Evolutionary conservation across 345 rosid species (phyloP).

Genomic region (Noccaea bulbosa): DNA sequence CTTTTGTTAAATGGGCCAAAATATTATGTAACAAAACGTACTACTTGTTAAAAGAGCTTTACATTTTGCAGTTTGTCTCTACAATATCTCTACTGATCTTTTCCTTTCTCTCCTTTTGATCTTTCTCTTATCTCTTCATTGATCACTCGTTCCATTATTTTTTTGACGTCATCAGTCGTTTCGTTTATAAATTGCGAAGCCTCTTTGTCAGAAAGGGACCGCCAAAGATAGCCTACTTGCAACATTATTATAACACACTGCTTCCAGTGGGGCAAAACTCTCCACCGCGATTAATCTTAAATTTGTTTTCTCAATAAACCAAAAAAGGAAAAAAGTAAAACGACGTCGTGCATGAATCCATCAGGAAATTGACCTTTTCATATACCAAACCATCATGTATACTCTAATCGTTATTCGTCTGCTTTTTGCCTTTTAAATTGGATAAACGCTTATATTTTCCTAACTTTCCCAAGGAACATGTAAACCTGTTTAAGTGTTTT

Average conservation of each 20-base stretch:
- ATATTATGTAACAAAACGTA: conserved; percentile 33
- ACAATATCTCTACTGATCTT: conserved; percentile 23
- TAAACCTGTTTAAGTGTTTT: not conserved
- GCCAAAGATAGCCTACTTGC: conserved; percentile 35
- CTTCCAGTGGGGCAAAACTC: conserved; percentile 44
- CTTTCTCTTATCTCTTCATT: conserved; percentile 42
- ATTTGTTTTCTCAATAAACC: conserved; percentile 17
- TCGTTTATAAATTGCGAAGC: conserved; percentile 31
- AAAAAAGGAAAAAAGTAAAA: not conserved
- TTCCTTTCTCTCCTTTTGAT: conserved; percentile 12
- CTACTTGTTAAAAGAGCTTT: conserved; percentile 39
- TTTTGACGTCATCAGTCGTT: conserved; percentile 28
- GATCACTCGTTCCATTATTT: conserved; percentile 36
- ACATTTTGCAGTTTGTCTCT: conserved; percentile 43
- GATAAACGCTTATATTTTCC: not conserved
- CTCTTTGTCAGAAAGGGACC: conserved; percentile 43
- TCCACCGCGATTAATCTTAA: conserved; percentile 28
- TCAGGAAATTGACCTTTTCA: conserved; percentile 24
- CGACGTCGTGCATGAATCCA: conserved; percentile 41
- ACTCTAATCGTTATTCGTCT: conserved; percentile 40
- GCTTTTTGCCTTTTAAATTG: conserved; percentile 25
- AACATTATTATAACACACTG: conserved; percentile 40
- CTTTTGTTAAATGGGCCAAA: conserved; percentile 33
- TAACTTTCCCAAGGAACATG: not conserved
- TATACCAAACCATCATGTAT: conserved; percentile 36